These are phyloP conservation scores for Fraxinus paxiana DNA, from an alignment of 305 asterid species.

Conservation along the genomic window DNA sequence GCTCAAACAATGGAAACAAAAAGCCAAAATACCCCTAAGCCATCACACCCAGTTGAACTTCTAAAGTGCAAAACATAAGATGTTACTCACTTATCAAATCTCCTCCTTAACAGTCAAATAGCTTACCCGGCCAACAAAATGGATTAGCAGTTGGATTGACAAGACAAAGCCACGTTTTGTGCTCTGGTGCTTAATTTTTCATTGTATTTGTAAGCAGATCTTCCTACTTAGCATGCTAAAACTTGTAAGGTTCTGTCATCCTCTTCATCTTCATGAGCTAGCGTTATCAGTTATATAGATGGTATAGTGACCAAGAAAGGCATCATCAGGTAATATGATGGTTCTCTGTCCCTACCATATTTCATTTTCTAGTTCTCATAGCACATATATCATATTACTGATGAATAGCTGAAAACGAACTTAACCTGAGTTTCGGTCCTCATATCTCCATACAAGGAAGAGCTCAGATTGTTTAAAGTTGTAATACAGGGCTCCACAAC, in stretches of 20 bases:
- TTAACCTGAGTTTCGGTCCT: constrained; percentile 67
- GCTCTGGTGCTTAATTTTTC: neutral
- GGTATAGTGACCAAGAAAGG: neutral
- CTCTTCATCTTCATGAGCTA: neutral
- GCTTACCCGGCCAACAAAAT: neutral
- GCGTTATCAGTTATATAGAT: constrained; percentile 6
- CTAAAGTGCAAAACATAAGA: neutral
- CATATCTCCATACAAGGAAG: constrained; percentile 51
- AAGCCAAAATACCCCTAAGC: neutral
- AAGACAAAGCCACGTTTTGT: constrained; percentile 3
- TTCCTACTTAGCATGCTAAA: neutral
- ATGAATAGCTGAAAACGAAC: constrained; percentile 11
- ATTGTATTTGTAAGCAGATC: neutral
- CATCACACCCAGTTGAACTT: neutral
- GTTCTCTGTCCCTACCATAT: neutral
- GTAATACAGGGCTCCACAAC: constrained; percentile 63
- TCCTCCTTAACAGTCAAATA: neutral
- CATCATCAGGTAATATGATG: neutral
- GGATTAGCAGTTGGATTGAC: neutral
- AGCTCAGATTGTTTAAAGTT: constrained; percentile 60
- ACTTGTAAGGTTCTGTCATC: neutral
- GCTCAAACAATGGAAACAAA: neutral
- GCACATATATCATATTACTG: constrained; percentile 6
- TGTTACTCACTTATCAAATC: neutral
- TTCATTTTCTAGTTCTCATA: neutral